Evolutionary conservation across 2,329 filamentous ascomycete species (phyloP).

Genomic region (Penicillium sp.): DNA sequence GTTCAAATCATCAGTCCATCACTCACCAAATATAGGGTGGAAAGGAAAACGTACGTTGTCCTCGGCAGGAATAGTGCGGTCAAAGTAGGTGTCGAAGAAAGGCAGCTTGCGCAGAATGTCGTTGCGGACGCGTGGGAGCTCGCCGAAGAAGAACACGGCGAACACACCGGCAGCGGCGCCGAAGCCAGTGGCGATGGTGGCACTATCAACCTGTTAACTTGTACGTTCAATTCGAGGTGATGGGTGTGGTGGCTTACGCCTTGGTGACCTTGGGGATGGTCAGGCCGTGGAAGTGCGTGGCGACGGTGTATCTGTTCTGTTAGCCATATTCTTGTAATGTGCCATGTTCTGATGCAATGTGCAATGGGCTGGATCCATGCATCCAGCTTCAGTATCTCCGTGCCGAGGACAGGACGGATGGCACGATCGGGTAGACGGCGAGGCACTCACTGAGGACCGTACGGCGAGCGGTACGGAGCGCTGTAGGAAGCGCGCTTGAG

Average conservation of each 20-base stretch:
- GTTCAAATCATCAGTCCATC: slow-evolving; percentile 19
- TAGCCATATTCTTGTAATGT: too few relatives aligned
- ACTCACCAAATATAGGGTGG: too few relatives aligned
- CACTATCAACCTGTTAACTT: slow-evolving; percentile 25
- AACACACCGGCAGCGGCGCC: slow-evolving; percentile 56
- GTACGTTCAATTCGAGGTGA: neutral
- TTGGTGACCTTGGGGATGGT: slow-evolving; percentile 34
- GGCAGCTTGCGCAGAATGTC: slow-evolving; percentile 61
- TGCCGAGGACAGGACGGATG: neutral
- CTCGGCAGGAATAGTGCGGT: slow-evolving; percentile 57
- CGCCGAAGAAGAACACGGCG: slow-evolving; percentile 62
- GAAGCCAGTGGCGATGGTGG: slow-evolving; percentile 50
- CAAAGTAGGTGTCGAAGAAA: slow-evolving; percentile 54
- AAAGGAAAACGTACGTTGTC: slow-evolving; percentile 49
- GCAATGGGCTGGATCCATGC: too few relatives aligned
- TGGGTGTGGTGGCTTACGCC: slow-evolving; percentile 6
- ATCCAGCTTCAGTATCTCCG: too few relatives aligned
- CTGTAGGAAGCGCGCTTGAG: slow-evolving; percentile 12
- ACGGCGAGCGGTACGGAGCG: slow-evolving; percentile 12
- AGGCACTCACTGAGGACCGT: slow-evolving; percentile 14
- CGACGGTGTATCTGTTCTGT: slow-evolving; percentile 50
- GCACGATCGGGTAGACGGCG: neutral
- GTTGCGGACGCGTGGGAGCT: slow-evolving; percentile 58
- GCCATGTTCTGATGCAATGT: too few relatives aligned
- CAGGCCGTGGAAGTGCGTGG: slow-evolving; percentile 48